Evolutionary conservation across 257 asterid species (phyloP).

Genomic region (Thymus quinquecostatus): DNA sequence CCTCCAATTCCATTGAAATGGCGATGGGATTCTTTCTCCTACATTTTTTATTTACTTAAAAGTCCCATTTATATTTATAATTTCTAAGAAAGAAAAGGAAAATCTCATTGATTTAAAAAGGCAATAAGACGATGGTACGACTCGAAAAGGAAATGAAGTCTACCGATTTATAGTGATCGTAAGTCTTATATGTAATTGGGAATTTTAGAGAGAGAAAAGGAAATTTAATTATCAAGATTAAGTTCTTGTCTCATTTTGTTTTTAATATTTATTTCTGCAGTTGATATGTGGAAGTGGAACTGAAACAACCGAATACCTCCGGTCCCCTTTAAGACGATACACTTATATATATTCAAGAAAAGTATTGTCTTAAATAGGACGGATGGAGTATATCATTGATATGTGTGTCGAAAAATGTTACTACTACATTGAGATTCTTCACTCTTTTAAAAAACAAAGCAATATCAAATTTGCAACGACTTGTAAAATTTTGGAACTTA

Average conservation of each 20-base stretch:
- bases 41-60: slow-evolving; percentile 28
- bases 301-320: no score
- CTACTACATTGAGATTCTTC: no score
- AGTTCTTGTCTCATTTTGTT: background rate
- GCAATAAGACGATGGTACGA: slow-evolving; percentile 21
- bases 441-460: no score
- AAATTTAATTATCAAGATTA: background rate
- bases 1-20: slow-evolving; percentile 40
- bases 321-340: no score
- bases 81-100: background rate
- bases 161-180: slow-evolving; percentile 23
- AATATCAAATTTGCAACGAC: no score
- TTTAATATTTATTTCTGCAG: background rate
- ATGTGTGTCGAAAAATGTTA: no score
- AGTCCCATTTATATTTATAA: slow-evolving; percentile 26
- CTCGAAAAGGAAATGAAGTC: background rate
- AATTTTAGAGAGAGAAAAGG: background rate
- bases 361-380: no score
- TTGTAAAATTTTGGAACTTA: no score
- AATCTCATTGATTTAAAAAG: slow-evolving; percentile 25
- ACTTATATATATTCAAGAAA: no score
- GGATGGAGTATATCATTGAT: no score
- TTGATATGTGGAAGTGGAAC: background rate
- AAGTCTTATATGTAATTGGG: slow-evolving; percentile 17
- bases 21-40: background rate